Percentiles rank a stretch among this genome's conserved stretches.
phyloP scores from a whole-genome alignment of 805 yeast genomes.

The Millerozyma acaciae region DNA sequence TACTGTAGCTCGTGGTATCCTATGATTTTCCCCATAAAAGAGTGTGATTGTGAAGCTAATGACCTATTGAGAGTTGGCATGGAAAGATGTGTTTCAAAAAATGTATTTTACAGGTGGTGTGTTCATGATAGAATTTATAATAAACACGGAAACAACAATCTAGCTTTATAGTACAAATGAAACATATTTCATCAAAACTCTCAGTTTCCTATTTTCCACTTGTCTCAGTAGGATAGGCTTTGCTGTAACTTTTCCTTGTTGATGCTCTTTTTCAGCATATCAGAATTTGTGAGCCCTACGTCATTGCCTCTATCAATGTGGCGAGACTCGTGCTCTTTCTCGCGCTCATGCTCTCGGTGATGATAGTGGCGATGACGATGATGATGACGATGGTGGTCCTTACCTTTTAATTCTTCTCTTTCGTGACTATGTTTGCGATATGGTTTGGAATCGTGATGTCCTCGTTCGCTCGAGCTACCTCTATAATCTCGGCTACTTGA shows the following conservation, averaged over 20 bases:
- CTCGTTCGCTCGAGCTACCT: background rate
- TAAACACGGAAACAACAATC: conserved; percentile 13
- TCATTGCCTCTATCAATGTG: too few species aligned
- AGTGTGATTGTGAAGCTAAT: conserved; percentile 8
- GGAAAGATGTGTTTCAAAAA: conserved; percentile 5
- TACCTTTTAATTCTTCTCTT: too few species aligned
- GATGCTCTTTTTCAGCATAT: too few species aligned
- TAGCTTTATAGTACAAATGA: conserved; percentile 10
- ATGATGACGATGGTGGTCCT: too few species aligned
- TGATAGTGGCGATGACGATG: too few species aligned
- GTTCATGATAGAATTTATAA: conserved; percentile 18
- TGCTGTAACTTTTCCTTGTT: too few species aligned
- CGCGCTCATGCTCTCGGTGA: too few species aligned
- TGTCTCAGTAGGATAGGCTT: too few species aligned
- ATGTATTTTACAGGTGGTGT: conserved; percentile 26
- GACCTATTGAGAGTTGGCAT: conserved; percentile 9
- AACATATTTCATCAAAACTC: too few species aligned
- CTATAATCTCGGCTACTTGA: background rate
- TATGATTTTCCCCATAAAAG: conserved; percentile 28
- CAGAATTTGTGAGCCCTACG: too few species aligned
- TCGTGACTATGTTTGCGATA: background rate
- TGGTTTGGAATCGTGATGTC: background rate
- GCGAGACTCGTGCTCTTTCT: too few species aligned
- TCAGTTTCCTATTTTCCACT: too few species aligned
- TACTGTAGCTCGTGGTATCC: conserved; percentile 39